phyloP scores from a whole-genome alignment of 768 basidiomycete genomes.

The Suillus bovinus region DNA sequence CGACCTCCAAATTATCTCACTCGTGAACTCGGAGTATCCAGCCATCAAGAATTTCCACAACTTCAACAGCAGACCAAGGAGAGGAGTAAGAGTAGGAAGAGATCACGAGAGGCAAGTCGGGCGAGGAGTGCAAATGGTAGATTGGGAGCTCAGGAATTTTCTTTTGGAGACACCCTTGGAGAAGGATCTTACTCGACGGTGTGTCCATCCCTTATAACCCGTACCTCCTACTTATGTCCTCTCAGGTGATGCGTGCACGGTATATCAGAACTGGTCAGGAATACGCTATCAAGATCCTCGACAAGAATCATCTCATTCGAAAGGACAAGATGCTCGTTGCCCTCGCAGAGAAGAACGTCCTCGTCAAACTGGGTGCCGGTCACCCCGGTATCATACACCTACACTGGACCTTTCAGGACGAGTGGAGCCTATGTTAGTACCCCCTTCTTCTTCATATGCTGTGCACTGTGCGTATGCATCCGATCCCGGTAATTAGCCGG shows the following conservation, averaged over 20 bases:
- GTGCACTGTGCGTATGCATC: background rate
- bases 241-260: slow-evolving; percentile 58
- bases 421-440: slow-evolving; percentile 65
- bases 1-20: slow-evolving; percentile 58
- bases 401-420: slow-evolving; percentile 85
- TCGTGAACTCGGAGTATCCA: slow-evolving; percentile 49
- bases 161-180: slow-evolving; percentile 69
- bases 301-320: slow-evolving; percentile 79
- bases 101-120: slow-evolving; percentile 34
- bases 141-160: slow-evolving; percentile 60
- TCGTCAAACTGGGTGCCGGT: slow-evolving; percentile 59
- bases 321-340: slow-evolving; percentile 79
- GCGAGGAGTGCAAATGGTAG: slow-evolving; percentile 49
- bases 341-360: slow-evolving; percentile 76
- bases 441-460: background rate
- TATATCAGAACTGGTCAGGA: slow-evolving; percentile 56
- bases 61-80: slow-evolving; percentile 21
- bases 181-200: slow-evolving; percentile 86
- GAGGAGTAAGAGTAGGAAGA: slow-evolving; percentile 42
- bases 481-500: background rate
- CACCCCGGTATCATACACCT: slow-evolving; percentile 84
- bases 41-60: slow-evolving; percentile 17
- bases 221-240: slow-evolving; percentile 14
- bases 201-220: slow-evolving; percentile 28
- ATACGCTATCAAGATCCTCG: slow-evolving; percentile 80